Percentiles rank a stretch among this genome's conserved stretches.
Conservation (phyloP, 495 filamentous ascomycete genomes). For the Penicillium daleae region DNA sequence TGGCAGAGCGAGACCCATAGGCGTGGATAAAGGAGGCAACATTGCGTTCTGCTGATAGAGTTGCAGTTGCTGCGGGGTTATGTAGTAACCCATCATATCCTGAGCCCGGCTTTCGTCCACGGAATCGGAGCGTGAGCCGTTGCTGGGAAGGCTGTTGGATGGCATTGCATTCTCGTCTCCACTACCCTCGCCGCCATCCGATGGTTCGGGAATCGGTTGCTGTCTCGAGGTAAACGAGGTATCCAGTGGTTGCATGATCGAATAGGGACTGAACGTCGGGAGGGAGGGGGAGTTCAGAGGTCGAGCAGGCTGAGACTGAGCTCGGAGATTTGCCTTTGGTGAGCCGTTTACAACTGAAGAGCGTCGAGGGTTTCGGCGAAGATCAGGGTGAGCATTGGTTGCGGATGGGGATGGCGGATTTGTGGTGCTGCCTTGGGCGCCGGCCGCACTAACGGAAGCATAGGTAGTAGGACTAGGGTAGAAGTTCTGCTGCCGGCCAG, state of each 20-base stretch:
- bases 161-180: slow-evolving; percentile 48
- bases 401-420: slow-evolving; percentile 68
- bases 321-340: slow-evolving; percentile 56
- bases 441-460: slow-evolving; percentile 45
- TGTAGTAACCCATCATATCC: slow-evolving; percentile 70
- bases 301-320: slow-evolving; percentile 69
- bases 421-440: slow-evolving; percentile 55
- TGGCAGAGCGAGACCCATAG: slow-evolving; percentile 51
- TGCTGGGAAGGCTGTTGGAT: slow-evolving; percentile 45
- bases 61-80: slow-evolving; percentile 60
- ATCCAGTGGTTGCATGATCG: slow-evolving; percentile 38
- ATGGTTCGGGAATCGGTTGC: slow-evolving; percentile 37
- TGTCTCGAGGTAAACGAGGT: slow-evolving; percentile 42
- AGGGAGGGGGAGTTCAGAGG: slow-evolving; percentile 49
- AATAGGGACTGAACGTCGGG: slow-evolving; percentile 42
- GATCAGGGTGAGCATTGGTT: slow-evolving; percentile 54
- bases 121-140: slow-evolving; percentile 42
- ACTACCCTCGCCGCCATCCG: slow-evolving; percentile 41
- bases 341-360: slow-evolving; percentile 58
- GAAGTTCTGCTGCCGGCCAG: slow-evolving; percentile 50
- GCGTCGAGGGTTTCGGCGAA: slow-evolving; percentile 60
- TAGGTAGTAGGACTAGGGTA: slow-evolving; percentile 51
- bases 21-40: slow-evolving; percentile 44
- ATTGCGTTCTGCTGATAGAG: slow-evolving; percentile 50
- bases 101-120: slow-evolving; percentile 53